Percentiles rank a stretch among this genome's conserved stretches.
Conservation (phyloP, 139 green algal genomes). For the Yamagishiella unicocca region DNA sequence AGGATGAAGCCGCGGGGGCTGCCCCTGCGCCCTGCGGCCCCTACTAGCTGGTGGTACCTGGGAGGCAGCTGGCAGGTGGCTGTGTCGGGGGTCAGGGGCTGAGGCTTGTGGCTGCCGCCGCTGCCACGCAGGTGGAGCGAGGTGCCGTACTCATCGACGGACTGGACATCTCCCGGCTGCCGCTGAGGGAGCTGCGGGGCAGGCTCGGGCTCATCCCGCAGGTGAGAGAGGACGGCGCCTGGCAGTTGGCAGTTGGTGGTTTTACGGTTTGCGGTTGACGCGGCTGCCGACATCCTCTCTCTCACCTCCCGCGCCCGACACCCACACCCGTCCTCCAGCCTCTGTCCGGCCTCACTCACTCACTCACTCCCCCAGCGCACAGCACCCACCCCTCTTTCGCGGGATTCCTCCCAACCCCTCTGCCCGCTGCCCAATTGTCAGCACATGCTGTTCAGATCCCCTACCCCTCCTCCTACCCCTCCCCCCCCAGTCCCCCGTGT, state of each 20-base stretch:
- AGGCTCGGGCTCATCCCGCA: conserved; percentile 75
- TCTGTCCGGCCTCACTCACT: no score
- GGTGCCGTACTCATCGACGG: conserved; percentile 89
- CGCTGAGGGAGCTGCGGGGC: conserved; percentile 50
- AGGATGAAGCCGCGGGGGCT: neutral
- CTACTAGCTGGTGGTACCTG: no score
- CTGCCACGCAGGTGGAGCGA: conserved; percentile 53
- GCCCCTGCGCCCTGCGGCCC: neutral
- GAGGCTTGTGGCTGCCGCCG: neutral
- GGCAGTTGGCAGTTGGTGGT: neutral
- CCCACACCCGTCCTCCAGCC: neutral
- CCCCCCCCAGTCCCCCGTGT: conserved; percentile 83
- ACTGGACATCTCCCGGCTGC: conserved; percentile 80
- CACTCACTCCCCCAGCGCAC: no score
- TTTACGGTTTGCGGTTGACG: neutral
- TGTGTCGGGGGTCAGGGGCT: no score
- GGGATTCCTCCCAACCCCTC: no score
- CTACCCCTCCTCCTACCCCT: neutral
- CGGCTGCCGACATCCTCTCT: neutral
- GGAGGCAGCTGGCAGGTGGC: no score
- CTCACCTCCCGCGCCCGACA: neutral
- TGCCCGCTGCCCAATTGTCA: no score
- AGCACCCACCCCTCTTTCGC: no score
- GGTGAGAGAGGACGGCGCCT: neutral
- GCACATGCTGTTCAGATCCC: neutral